Evolutionary conservation across 306 rosid species (phyloP), one percentile per base, ranked within the genome.

Genomic region (Pueraria montana): DNA sequence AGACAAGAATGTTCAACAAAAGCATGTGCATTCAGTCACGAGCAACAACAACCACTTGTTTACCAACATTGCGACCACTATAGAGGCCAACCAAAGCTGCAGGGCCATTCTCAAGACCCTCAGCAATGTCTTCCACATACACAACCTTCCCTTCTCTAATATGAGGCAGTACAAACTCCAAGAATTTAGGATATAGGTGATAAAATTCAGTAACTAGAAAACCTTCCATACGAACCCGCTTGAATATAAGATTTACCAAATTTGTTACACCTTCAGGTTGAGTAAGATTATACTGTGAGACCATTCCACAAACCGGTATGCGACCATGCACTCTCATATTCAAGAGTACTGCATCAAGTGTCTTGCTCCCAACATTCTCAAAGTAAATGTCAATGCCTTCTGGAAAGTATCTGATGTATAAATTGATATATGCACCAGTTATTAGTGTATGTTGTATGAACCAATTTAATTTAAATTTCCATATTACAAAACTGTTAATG

Each of bases 351-450:
- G 76, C 82, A 79, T 86, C 89, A 40, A 86, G 87, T 74, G 76
- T 83, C 74, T 79, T 83, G 0, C 86, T 79, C 0, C 86, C 86
- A 48, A 83, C 83, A 70, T 83, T 83, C 68, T 83, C 83, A 50
- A 70, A 83, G 79, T 83, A 83, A 3, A 83, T 83, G 49, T 63
- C 69, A 13, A 63, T 63, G n/a, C 69, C 69, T 63, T 63, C 42
- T 27, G 21, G 21, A 63, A 63, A 86, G 72, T 67, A 79, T 23
- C 84, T 86, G 64, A 55, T 76, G 69, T 53, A 40, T 18, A 53
- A 13, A 80, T 80, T 9, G 20, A n/a, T n/a, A 58, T 11, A 55
- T 73, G 27, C 14, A 10, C 17, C 13, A 30, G 26, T 58, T 24
- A 64, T n/a, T 38, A 46, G 4, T 30, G 45, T 30, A 59, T 59